Evolutionary conservation across 1,284 basidiomycete genomes (phyloP), one percentile per base, ranked within the genome.

Genomic region (Bjerkandera adusta): DNA sequence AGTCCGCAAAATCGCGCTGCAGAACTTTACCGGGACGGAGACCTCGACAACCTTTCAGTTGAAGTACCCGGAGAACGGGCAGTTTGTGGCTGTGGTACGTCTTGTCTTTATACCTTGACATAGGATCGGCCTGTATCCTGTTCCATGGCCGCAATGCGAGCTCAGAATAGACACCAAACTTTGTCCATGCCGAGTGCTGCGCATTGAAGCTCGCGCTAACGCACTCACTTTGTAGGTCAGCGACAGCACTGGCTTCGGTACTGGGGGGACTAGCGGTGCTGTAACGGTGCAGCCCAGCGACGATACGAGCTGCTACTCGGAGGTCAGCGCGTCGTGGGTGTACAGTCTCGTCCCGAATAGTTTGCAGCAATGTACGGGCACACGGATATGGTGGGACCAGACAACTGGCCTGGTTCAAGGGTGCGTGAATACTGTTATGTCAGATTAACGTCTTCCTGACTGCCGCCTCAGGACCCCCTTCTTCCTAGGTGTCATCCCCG

Each of bases 41-140:
- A 67, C 69, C 0, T 66, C 70, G 21, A 56, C 78, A 27, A 72
- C 62, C 32, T 84, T 89, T 61, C 67, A 76, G 58, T 71, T 90
- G 43, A 75, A 72, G 21, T 91, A 77, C 58, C 87, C 88, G 0
- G 70, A 67, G 38, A 72, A 78, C 57, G 84, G 85, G 1, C 78
- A 83, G 55, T 83, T 90, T 50, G 82, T 91, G 18, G 79, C 81
- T 1, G 83, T 89, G 58, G 87, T 89, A 58, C 67, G 85, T 80
- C 8, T 30, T 5, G 41, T 15, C 13, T 30, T 30, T n/a, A 21
- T 42, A 18, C 27, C 26, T n/a, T n/a, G n/a, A n/a, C n/a, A n/a
- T n/a, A n/a, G n/a, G n/a, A n/a, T n/a, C n/a, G n/a, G n/a, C n/a
- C n/a, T n/a, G n/a, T n/a, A n/a, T n/a, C n/a, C n/a, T n/a, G n/a